These are phyloP conservation scores for Chenopodium berlandieri DNA, from an alignment of 148 eudicot species.

Conservation along the genomic window DNA sequence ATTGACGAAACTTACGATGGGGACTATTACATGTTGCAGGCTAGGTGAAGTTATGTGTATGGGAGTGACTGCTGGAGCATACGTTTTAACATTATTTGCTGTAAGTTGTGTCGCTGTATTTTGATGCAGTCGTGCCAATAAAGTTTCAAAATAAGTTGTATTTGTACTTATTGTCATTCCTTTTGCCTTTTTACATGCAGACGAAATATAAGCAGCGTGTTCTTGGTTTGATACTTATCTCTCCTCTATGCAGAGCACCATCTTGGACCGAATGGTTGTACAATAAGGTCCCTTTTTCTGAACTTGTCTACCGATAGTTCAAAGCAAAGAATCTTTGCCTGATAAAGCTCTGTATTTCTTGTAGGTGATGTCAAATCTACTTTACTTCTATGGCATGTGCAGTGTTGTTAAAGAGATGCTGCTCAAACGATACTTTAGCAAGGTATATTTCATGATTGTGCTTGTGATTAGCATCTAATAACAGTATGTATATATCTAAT, in stretches of 20 bases:
- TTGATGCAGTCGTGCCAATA: neutral
- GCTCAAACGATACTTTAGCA: conserved; percentile 87
- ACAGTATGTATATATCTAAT: neutral
- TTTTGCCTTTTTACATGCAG: conserved; percentile 38
- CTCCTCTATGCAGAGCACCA: conserved; percentile 94
- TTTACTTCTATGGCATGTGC: conserved; percentile 92
- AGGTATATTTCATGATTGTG: conserved; percentile 43
- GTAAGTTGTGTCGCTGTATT: conserved; percentile 43
- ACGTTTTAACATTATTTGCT: conserved; percentile 81
- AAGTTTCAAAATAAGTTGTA: neutral
- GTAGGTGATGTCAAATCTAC: conserved; percentile 79
- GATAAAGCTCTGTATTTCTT: conserved; percentile 20
- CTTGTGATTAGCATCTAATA: conserved; percentile 1
- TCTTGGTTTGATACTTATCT: conserved; percentile 87
- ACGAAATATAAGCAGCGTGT: conserved; percentile 68
- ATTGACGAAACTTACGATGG: neutral
- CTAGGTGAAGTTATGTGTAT: conserved; percentile 84
- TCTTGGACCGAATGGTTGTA: conserved; percentile 98
- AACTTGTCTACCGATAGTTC: conserved; percentile 20
- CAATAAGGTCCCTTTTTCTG: conserved; percentile 64
- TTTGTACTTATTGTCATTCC: conserved; percentile 19
- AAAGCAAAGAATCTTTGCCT: conserved; percentile 20
- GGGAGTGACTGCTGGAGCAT: conserved; percentile 98
- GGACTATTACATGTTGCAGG: conserved; percentile 35
- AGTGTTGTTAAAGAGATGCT: conserved; percentile 74